Evolutionary conservation across 2,329 filamentous ascomycete genomes (phyloP).

Genomic region (Clonostachys solani): DNA sequence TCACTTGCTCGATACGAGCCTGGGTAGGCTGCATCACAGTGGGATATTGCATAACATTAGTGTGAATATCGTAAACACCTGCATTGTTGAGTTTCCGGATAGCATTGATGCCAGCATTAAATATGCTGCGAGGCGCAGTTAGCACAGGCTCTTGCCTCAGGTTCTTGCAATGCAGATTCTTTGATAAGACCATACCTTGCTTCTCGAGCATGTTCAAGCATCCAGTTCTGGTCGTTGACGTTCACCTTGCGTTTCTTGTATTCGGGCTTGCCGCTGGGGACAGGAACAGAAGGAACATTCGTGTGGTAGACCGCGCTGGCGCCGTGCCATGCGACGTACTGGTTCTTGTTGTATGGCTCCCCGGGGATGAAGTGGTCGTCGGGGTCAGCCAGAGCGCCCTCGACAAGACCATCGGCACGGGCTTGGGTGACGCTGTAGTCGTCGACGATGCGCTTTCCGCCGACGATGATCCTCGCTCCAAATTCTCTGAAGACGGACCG

Average conservation of each 20-base stretch:
- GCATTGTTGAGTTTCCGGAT: constrained; percentile 64
- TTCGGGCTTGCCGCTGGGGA: constrained; percentile 71
- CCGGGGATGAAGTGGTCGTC: constrained; percentile 74
- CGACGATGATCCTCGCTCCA: constrained; percentile 88
- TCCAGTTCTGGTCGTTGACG: constrained; percentile 94
- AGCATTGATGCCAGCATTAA: constrained; percentile 71
- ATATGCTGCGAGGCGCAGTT: constrained; percentile 52
- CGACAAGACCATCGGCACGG: constrained; percentile 71
- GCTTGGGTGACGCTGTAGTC: constrained; percentile 83
- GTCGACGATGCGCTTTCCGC: constrained; percentile 78
- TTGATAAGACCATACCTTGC: constrained; percentile 62
- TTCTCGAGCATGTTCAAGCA: constrained; percentile 87
- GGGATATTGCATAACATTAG: constrained; percentile 86
- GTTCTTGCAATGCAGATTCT: background rate
- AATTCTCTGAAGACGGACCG: constrained; percentile 97
- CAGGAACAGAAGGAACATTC: constrained; percentile 69
- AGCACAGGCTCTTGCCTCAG: too few species aligned
- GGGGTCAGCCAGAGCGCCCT: constrained; percentile 89
- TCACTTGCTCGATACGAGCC: constrained; percentile 73
- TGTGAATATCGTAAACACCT: constrained; percentile 91
- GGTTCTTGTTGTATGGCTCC: constrained; percentile 96
- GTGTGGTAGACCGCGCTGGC: constrained; percentile 95
- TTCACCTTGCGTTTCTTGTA: constrained; percentile 81
- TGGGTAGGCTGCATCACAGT: constrained; percentile 86
- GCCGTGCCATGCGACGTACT: constrained; percentile 98